Base-by-base conservation (phyloP, 2,329 filamentous ascomycete species). In the Ceratocystis alfenasii region DNA sequence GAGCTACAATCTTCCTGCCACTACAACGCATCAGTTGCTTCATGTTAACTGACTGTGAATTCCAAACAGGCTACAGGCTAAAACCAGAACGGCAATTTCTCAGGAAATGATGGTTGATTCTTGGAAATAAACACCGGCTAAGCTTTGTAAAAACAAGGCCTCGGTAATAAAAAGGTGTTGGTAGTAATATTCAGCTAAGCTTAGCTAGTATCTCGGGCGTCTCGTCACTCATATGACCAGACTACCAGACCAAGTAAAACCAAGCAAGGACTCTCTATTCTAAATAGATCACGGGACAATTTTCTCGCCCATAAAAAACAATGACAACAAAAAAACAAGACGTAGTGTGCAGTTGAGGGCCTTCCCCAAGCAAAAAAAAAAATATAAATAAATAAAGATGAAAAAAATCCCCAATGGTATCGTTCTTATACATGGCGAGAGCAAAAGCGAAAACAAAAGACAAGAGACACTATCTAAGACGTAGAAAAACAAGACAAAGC, bases 341-440 rank as follows among this genome's bases (percentile, higher is more conserved):
- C 45, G 45, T 4, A 10, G 45, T n/a, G 45, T 6, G 17, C 17
- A 15, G 12, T 30, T 44, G 22, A 1, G 41, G 41, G 15, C 10
- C 10, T 61, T 30, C 33, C 15, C 28, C 33, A 53, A 25, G 30
- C 28, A 66, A 62, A 65, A 63, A 46, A 59, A 59, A 28, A 63
- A 63, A 7, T 28, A 57, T 3, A 12, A 36, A 59, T 7, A 36
- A 59, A 59, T 7, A 36, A 7, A 59, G 2, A 59, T 7, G 22
- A 33, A 59, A 15, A 2, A 10, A 20, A 4, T 33, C 28, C 55
- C 25, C 28, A 59, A 3, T 59, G 55, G 55, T 59, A 59, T 59
- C 55, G 28, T 36, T 59, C 55, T 59, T 59, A 36, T 59, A 59
- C 55, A 59, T 10, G 55, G 36, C 30, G 17, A 64, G 20, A 33